A percentile compares a stretch with the other conserved stretches of the same genome.
phyloP scores from a whole-genome alignment of 2,329 filamentous ascomycete genomes.

The Coleophoma crateriformis region DNA sequence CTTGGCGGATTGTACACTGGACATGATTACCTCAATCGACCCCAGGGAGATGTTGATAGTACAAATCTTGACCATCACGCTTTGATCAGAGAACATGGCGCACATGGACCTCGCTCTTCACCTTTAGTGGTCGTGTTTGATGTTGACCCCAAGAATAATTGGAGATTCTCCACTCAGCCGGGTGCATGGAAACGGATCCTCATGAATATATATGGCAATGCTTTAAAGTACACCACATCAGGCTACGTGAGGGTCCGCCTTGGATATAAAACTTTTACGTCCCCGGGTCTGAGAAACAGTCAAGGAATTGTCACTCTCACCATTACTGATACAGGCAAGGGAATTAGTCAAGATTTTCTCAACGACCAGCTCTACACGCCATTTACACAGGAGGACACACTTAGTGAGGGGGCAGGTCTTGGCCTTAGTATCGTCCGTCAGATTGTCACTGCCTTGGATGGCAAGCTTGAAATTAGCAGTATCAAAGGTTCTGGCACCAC shows the following conservation, averaged over 20 bases:
- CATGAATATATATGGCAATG: constrained; percentile 59
- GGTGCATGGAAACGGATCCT: constrained; percentile 33
- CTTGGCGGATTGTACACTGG: background rate
- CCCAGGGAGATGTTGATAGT: background rate
- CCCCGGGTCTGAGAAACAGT: constrained; percentile 32
- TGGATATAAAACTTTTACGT: constrained; percentile 35
- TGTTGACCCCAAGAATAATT: constrained; percentile 32
- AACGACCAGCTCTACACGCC: constrained; percentile 50
- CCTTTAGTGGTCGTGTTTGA: constrained; percentile 43
- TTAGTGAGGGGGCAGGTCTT: constrained; percentile 55
- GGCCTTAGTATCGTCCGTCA: constrained; percentile 59
- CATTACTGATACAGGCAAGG: constrained; percentile 57
- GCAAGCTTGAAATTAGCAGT: constrained; percentile 51
- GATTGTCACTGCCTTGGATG: constrained; percentile 53
- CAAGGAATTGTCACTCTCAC: constrained; percentile 30
- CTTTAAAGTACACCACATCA: constrained; percentile 52
- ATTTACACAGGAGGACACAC: constrained; percentile 52
- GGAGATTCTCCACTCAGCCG: constrained; percentile 44
- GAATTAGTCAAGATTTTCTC: constrained; percentile 57
- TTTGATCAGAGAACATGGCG: background rate
- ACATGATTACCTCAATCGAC: background rate
- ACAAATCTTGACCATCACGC: background rate
- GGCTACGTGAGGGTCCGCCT: constrained; percentile 43
- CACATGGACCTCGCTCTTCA: constrained; percentile 37
- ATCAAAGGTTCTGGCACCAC: constrained; percentile 47